Percentiles rank a stretch among this genome's conserved stretches.
phyloP scores from a whole-genome alignment of 768 basidiomycete genomes.

The Thelephora ganbajun region DNA sequence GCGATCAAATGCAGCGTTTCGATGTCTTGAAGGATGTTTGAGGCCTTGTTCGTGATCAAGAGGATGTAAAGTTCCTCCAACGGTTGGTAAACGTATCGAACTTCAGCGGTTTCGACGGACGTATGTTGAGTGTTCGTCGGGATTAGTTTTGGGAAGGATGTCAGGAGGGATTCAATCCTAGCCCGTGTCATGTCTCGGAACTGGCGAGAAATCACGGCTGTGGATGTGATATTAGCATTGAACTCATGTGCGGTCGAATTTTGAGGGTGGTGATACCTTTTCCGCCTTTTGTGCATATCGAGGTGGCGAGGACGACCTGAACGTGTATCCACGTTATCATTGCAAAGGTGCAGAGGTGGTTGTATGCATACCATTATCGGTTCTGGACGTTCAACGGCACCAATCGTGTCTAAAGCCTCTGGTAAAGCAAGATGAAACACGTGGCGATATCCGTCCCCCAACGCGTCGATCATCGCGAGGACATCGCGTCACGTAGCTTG shows the following conservation, averaged over 20 bases:
- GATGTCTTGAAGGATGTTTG: conserved; percentile 98
- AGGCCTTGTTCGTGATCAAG: conserved; percentile 95
- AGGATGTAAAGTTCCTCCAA: conserved; percentile 95
- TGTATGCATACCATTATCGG: background rate
- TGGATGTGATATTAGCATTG: background rate
- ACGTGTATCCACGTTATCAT: background rate
- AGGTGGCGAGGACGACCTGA: conserved; percentile 86
- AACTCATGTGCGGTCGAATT: background rate
- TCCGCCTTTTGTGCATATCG: conserved; percentile 89
- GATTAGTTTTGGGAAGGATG: conserved; percentile 95
- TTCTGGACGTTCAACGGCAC: too few relatives aligned
- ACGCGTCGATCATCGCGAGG: too few relatives aligned
- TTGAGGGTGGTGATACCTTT: conserved; percentile 45
- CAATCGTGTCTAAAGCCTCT: too few relatives aligned
- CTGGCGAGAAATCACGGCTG: conserved; percentile 92
- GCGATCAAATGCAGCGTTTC: conserved; percentile 92
- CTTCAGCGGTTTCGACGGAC: conserved; percentile 89
- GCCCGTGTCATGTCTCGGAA: conserved; percentile 88
- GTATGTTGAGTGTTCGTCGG: conserved; percentile 92
- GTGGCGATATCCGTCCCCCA: too few relatives aligned
- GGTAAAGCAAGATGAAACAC: too few relatives aligned
- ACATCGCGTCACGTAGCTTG: too few relatives aligned
- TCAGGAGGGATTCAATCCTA: conserved; percentile 87
- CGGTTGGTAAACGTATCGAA: conserved; percentile 93
- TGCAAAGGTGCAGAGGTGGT: background rate